Percentiles rank a stretch among this genome's conserved stretches.
These are phyloP conservation scores for Helicostylum pulchrum DNA, from an alignment of 192 early-diverging fungal genomes.

Conservation along the genomic window DNA sequence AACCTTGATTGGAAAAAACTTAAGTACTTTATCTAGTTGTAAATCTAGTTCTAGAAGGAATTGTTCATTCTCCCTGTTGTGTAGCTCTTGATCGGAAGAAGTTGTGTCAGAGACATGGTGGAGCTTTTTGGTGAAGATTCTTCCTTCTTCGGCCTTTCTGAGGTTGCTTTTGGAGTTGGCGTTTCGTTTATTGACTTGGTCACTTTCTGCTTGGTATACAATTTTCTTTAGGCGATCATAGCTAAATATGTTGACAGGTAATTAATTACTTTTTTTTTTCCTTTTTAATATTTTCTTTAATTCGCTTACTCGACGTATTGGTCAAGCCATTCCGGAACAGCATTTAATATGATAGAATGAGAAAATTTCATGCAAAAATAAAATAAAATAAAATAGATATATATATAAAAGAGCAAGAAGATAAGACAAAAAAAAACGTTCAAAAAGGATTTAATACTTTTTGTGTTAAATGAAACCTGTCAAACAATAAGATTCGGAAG, in stretches of 20 bases:
- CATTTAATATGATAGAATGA: constrained; percentile 83
- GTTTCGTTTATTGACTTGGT: constrained; percentile 6
- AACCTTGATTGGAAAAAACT: constrained; percentile 64
- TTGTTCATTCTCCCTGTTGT: background rate
- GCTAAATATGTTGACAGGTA: constrained; percentile 4
- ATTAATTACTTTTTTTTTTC: background rate
- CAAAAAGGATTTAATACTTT: background rate
- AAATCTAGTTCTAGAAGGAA: constrained; percentile 62
- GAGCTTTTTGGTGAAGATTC: no score
- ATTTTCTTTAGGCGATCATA: constrained; percentile 30
- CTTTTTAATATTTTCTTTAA: background rate
- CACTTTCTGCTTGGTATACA: constrained; percentile 13
- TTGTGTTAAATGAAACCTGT: background rate
- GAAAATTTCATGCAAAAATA: constrained; percentile 80
- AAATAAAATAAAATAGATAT: background rate
- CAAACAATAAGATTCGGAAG: background rate
- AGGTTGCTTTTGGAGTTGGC: background rate
- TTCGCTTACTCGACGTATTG: constrained; percentile 68
- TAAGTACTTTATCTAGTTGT: constrained; percentile 62
- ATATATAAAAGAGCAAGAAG: background rate
- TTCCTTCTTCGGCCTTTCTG: background rate
- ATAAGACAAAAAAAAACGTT: background rate
- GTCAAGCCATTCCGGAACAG: constrained; percentile 78
- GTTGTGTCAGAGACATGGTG: background rate
- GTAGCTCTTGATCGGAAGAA: background rate